Evolutionary conservation across 2,329 filamentous ascomycete genomes (phyloP), one percentile per base, ranked within the genome.

Genomic region (Diaporthe ilicicola): DNA sequence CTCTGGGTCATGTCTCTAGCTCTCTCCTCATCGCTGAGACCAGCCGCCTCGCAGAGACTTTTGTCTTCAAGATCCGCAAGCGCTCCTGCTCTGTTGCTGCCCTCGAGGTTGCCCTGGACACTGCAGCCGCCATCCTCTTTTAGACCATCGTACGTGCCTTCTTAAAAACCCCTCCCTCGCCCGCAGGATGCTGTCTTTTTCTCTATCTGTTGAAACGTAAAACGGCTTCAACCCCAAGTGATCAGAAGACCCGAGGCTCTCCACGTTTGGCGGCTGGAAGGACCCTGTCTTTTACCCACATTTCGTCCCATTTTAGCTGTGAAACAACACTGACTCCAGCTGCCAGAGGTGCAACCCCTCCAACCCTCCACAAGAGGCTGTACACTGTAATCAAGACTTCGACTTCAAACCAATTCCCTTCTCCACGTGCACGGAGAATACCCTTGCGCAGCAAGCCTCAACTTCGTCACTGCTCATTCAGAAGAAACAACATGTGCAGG

Each of bases 401-500:
- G 12, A 46, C 59, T 48, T 32, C 67, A 29, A 70, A 61, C 66
- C 22, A 73, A 59, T 42, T 56, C 32, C 44, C 69, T 34, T 55
- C 64, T 50, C 72, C 66, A 51, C 71, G 70, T 24, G 48, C 68
- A 50, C 69, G 73, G 50, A 64, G 69, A 70, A 65, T 24, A 27
- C 72, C 61, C 44, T 61, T 73, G 29, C 51, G 65, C 65, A 75
- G 69, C 70, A 46, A 70, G 24, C 75, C 76, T 39, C 51, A 61
- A 39, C 72, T 76, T 64, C 86, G 92, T 79, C 82, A 91, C 81
- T 96, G 93, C 82, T 95, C 93, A 67, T 92, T 92, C 82, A 89
- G 91, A 83, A 88, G 92, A 84, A 81, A 86, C 79, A 86, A 85
- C 77, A 95, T 95, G 91, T 93, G 92, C 82, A 89, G 88, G 75